Base-by-base conservation (phyloP, 192 early-diverging fungal species). In the Umbelopsis sp. region DNA sequence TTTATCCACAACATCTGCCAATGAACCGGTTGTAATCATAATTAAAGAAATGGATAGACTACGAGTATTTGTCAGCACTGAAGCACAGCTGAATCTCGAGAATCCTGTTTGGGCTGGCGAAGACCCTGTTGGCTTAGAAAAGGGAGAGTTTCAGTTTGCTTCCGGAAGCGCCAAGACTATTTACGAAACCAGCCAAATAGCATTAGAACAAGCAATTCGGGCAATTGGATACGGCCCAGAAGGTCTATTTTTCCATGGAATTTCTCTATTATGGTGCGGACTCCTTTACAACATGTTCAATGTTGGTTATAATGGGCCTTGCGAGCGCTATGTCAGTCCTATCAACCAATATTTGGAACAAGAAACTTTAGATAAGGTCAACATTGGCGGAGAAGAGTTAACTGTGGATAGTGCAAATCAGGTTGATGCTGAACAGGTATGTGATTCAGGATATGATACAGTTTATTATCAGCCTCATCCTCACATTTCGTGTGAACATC, bases 301-400 rank as follows among this genome's bases (percentile, higher is more conserved):
- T n/a, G 16, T 62, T 62, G 25, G 25, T 16, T 62, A 36, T 32
- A 62, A 62, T 32, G 56, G 56, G 20, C 56, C 56, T 14, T 62
- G 56, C 26, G 56, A n/a, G 12, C 26, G 29, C 2, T 62, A 62
- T 34, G 26, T 62, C 7, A 20, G 56, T 7, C 31, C 56, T 36
- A 26, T 20, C 11, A 31, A 62, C 11, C 3, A 62, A 2, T 34
- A 34, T 62, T 16, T 62, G 16, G 25, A 62, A 29, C 32, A 34
- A 62, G 32, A 62, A 31, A 2, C 4, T 6, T 20, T 32, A 7
- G 10, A 34, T 14, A 36, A 26, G 31, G 3, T 62, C 20, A 62
- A 10, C 17, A 31, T 62, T 14, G 34, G 34, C 17, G 56, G 56
- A 32, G 56, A 62, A 26, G 29, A 62, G 14, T 32, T 62, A 5